Base-by-base conservation (phyloP, 352 stramenopile species). In the Phytophthora cryptogea region DNA sequence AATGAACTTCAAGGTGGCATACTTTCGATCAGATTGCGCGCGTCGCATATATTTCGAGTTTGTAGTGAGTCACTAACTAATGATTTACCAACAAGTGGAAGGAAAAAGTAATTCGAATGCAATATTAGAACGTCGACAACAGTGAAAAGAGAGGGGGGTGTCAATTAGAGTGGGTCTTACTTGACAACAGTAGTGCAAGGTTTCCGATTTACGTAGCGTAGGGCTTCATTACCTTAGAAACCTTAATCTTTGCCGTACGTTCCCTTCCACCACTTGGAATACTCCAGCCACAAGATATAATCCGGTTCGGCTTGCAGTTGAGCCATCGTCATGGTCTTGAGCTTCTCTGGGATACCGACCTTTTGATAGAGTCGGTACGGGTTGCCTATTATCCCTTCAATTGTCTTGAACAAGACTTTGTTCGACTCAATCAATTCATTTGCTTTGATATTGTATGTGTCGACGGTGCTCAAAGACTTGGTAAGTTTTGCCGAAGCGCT, bases 21-120 rank as follows among this genome's bases (percentile, higher is more conserved):
- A 13, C 40, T 8, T 31, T 45, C 27, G 40, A 11, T 11, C 23
- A 14, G 27, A 16, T 48, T 33, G 32, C 47, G 13, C 47, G 23
- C 47, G 47, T 54, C 47, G 33, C 47, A 54, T 32, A 54, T 54
- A 45, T 54, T 54, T 42, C 5, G 26, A 11, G 35, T 23, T 23
- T 23, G 20, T 54, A 45, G 47, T 54, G 47, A 54, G 13, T 54
- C 47, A 54, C 35, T 54, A 42, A 46, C 2, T 11, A 32, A 2
- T 2, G 20, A 23, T 23, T 23, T 2, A 23, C 20, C 20, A 43
- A 42, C 11, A 4, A 35, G 8, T 11, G 31, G 11, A 42, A 16
- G 36, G 13, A 41, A 23, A 16, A 42, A 42, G n/a, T 23, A 16
- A 16, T 16, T 9, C 14, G 36, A 10, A 20, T 23, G 1, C 20